Conservation (phyloP, 768 basidiomycete genomes). For the Leccinum subgranulosum region DNA sequence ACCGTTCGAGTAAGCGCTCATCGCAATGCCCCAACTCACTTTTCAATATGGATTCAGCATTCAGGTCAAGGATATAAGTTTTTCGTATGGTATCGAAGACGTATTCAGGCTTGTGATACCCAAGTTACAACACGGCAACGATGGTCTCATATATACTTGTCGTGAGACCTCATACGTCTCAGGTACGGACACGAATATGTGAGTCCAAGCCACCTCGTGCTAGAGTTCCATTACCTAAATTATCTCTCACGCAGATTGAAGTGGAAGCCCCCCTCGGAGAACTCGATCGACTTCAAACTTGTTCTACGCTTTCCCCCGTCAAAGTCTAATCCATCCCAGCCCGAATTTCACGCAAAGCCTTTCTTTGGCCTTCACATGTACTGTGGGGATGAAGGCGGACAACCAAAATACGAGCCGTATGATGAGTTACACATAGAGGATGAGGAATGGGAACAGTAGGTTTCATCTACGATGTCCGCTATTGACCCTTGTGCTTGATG, state of each 20-base stretch:
- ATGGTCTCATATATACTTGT: conserved; percentile 96
- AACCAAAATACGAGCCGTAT: conserved; percentile 71
- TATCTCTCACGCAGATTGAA: conserved; percentile 62
- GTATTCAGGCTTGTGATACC: conserved; percentile 86
- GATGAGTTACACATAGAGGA: conserved; percentile 85
- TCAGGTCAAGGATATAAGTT: conserved; percentile 80
- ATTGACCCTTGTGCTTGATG: conserved; percentile 1
- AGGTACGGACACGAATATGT: conserved; percentile 92
- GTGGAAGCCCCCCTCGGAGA: conserved; percentile 98
- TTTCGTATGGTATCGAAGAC: conserved; percentile 84
- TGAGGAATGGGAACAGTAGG: conserved; percentile 91
- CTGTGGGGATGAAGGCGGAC: conserved; percentile 62
- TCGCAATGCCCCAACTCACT: conserved; percentile 1
- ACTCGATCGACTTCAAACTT: conserved; percentile 97
- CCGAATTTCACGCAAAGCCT: conserved; percentile 85
- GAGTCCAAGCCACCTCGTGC: conserved; percentile 52
- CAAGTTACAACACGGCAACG: conserved; percentile 83
- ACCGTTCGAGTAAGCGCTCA: conserved; percentile 76
- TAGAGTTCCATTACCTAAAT: not conserved
- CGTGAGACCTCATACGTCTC: conserved; percentile 75
- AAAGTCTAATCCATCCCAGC: conserved; percentile 46
- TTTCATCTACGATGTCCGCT: conserved; percentile 11
- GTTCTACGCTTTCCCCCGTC: conserved; percentile 87
- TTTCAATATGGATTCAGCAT: conserved; percentile 50
- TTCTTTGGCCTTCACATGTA: conserved; percentile 81